phyloP scores from a whole-genome alignment of 345 rosid genomes.

The Limnanthes douglasii region DNA sequence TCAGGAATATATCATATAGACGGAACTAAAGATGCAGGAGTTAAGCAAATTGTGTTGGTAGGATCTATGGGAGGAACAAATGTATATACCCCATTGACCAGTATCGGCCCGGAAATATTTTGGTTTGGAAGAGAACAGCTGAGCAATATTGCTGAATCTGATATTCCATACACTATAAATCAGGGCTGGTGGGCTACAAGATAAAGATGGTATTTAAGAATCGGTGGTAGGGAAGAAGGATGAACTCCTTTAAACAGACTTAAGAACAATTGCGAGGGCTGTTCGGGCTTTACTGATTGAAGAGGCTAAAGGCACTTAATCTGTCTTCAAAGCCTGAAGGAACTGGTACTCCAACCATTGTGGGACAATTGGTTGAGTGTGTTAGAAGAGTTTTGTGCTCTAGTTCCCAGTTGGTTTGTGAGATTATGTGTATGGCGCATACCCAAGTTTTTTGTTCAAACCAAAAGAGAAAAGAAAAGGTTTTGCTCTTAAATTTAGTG shows the following conservation, averaged over 20 bases:
- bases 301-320: constrained; percentile 75
- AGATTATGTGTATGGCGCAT: too few species aligned
- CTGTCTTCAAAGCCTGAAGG: constrained; percentile 71
- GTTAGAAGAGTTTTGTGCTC: too few species aligned
- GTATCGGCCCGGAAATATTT: constrained; percentile 68
- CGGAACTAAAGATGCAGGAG: constrained; percentile 82
- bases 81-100: constrained; percentile 57
- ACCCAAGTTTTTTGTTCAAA: too few species aligned
- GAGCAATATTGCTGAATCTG: constrained; percentile 87
- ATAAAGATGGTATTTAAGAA: constrained; percentile 58
- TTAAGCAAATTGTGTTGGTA: constrained; percentile 82
- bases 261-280: constrained; percentile 42
- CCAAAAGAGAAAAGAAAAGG: too few species aligned
- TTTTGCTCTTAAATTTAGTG: too few species aligned
- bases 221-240: constrained; percentile 66
- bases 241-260: constrained; percentile 65
- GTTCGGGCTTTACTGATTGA: constrained; percentile 65
- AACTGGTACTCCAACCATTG: constrained; percentile 72
- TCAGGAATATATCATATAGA: constrained; percentile 78
- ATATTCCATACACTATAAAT: constrained; percentile 64
- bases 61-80: constrained; percentile 89
- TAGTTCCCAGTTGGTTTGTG: too few species aligned
- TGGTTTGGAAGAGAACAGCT: constrained; percentile 95
- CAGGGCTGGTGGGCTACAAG: constrained; percentile 81
- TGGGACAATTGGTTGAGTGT: too few species aligned